phyloP scores from a whole-genome alignment of 805 yeast genomes.

The Candida silvatica region DNA sequence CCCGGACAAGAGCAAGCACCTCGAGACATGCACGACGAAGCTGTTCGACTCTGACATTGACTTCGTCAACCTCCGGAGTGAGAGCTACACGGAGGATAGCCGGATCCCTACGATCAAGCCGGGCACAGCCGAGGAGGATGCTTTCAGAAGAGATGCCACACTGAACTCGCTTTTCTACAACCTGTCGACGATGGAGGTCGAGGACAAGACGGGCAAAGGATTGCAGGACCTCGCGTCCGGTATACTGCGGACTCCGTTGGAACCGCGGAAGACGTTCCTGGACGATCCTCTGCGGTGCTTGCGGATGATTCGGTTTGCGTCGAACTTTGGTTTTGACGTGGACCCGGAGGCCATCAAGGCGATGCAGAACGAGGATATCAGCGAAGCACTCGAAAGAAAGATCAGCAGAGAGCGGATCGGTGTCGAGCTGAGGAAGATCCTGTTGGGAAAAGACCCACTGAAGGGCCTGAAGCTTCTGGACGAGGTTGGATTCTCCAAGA shows the following conservation, averaged over 20 bases:
- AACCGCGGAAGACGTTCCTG: slow-evolving; percentile 73
- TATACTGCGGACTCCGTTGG: slow-evolving; percentile 78
- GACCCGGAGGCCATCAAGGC: slow-evolving; percentile 51
- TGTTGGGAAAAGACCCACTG: slow-evolving; percentile 53
- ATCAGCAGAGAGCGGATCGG: slow-evolving; percentile 90
- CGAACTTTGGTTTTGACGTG: slow-evolving; percentile 61
- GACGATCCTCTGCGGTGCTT: slow-evolving; percentile 93
- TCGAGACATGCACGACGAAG: slow-evolving; percentile 93
- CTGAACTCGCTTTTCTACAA: slow-evolving; percentile 88
- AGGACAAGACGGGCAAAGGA: slow-evolving; percentile 79
- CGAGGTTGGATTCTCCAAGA: slow-evolving; percentile 44
- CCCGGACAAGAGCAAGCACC: slow-evolving; percentile 92
- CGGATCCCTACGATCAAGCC: slow-evolving; percentile 76
- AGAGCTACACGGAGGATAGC: slow-evolving; percentile 73
- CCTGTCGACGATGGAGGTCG: slow-evolving; percentile 56
- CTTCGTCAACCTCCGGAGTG: slow-evolving; percentile 86
- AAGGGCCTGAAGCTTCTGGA: slow-evolving; percentile 56
- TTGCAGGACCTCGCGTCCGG: slow-evolving; percentile 63
- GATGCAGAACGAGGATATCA: slow-evolving; percentile 55
- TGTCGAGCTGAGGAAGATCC: slow-evolving; percentile 69
- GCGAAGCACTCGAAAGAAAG: slow-evolving; percentile 52
- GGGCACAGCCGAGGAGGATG: slow-evolving; percentile 92
- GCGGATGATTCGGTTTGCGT: slow-evolving; percentile 79
- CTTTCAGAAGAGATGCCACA: slow-evolving; percentile 90
- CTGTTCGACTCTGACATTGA: slow-evolving; percentile 81